phyloP scores from a whole-genome alignment of 1,139 yeast genomes.

The Lodderomyces orthopsilosis region DNA sequence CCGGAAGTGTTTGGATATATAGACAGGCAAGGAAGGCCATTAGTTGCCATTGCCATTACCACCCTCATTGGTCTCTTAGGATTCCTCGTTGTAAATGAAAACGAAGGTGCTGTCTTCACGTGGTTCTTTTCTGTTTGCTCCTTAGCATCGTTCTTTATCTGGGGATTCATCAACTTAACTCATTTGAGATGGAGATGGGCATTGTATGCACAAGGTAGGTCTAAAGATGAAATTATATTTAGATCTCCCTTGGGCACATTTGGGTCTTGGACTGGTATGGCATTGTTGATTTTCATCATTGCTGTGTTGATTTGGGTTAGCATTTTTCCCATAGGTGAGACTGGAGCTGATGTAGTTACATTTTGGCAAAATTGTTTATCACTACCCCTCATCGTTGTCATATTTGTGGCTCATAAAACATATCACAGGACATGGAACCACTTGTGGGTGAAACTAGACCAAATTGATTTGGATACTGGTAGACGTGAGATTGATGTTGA shows the following conservation, averaged over 20 bases:
- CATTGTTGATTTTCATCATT: constrained; percentile 39
- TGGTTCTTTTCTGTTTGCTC: constrained; percentile 71
- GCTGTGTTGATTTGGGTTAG: constrained; percentile 50
- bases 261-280: constrained; percentile 47
- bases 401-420: constrained; percentile 32
- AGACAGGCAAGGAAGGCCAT: constrained; percentile 57
- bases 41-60: constrained; percentile 50
- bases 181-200: constrained; percentile 43
- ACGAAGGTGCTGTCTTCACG: constrained; percentile 51
- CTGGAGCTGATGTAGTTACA: constrained; percentile 30
- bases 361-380: constrained; percentile 51
- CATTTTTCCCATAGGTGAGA: constrained; percentile 38
- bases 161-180: constrained; percentile 42
- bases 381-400: constrained; percentile 44
- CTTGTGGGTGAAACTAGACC: constrained; percentile 31
- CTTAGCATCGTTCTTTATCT: constrained; percentile 55
- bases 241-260: constrained; percentile 46
- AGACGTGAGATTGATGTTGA: constrained; percentile 48
- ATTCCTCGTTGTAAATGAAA: constrained; percentile 52
- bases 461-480: constrained; percentile 52
- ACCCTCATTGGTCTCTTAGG: constrained; percentile 58
- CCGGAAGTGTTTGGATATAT: constrained; percentile 49
- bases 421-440: constrained; percentile 24
- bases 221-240: constrained; percentile 46
- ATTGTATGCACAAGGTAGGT: constrained; percentile 31